Evolutionary conservation across 2,329 filamentous ascomycete genomes (phyloP), one percentile per base, ranked within the genome.

Genomic region (Helminthosporium solani): DNA sequence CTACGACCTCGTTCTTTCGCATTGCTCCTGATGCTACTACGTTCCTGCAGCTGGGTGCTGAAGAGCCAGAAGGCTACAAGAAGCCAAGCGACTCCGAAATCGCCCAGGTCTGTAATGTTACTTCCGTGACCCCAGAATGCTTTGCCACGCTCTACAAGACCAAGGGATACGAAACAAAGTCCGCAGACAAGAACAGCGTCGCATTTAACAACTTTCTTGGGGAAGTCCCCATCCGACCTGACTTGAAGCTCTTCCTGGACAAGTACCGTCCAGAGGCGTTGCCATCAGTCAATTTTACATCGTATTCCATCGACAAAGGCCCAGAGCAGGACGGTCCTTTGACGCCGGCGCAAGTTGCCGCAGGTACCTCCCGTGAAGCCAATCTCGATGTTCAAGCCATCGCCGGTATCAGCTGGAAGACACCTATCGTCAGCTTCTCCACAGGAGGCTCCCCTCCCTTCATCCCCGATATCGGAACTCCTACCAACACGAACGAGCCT

Each of bases 311-410:
- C 47, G 81, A 82, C 46, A 75, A 76, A 11, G 84, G 81, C 1
- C 57, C 75, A 4, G 75, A 54, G 68, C 75, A 73, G 33, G 74
- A 79, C 42, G 66, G 72, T 3, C 60, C 68, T 2, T 57, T 73
- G 43, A 70, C 64, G 7, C 53, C 57, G 1, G 57, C 61, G 2
- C 61, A 71, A 42, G 53, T 66, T 23, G 53, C 37, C 2, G 40
- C 53, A 0, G 57, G 56, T 2, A 66, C 67, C 73, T 54, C 77
- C 73, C 47, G 58, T 4, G 84, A 88, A 64, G 84, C 81, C 15
- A 85, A 83, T 50, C 73, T 87, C 11, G 84, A 87, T 58, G 73
- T 83, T 3, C 80, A 87, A 57, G 82, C 83, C 40, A 75, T 84
- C 7, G 60, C 83, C 7, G 75, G 76, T 11, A 71, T 85, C 47